Conservation (phyloP, 495 filamentous ascomycete species). For the Penicillium salamii region DNA sequence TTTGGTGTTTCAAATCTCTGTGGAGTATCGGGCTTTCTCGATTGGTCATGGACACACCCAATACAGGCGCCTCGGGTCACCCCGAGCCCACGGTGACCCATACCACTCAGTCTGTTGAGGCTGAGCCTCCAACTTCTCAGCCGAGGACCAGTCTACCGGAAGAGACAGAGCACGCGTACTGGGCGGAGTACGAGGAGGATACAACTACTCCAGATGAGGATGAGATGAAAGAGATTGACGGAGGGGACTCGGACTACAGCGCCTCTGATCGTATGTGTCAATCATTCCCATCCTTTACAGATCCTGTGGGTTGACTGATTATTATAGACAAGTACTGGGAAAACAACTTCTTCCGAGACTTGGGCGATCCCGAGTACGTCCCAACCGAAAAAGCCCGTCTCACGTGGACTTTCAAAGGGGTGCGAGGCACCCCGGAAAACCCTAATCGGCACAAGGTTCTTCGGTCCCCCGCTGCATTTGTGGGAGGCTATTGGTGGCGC, state of each 20-base stretch:
- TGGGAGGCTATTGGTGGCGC: conserved; percentile 66
- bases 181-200: conserved; percentile 55
- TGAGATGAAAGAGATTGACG: conserved; percentile 59
- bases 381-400: conserved; percentile 53
- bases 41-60: conserved; percentile 24
- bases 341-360: conserved; percentile 50
- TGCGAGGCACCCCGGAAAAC: conserved; percentile 59
- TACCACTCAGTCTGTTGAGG: conserved; percentile 6
- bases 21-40: background rate
- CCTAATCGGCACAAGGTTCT: conserved; percentile 59
- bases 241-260: conserved; percentile 44
- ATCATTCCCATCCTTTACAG: background rate
- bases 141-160: conserved; percentile 3
- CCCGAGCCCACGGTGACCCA: background rate
- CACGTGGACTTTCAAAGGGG: conserved; percentile 57
- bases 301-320: conserved; percentile 7
- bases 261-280: conserved; percentile 51
- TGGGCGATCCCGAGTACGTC: conserved; percentile 59
- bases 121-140: conserved; percentile 7
- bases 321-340: conserved; percentile 57
- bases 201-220: conserved; percentile 54
- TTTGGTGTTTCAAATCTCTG: background rate
- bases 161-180: conserved; percentile 45
- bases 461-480: conserved; percentile 54
- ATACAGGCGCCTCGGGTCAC: background rate